Base-by-base conservation (phyloP, 768 basidiomycete genomes). In the Mycena vulgaris region DNA sequence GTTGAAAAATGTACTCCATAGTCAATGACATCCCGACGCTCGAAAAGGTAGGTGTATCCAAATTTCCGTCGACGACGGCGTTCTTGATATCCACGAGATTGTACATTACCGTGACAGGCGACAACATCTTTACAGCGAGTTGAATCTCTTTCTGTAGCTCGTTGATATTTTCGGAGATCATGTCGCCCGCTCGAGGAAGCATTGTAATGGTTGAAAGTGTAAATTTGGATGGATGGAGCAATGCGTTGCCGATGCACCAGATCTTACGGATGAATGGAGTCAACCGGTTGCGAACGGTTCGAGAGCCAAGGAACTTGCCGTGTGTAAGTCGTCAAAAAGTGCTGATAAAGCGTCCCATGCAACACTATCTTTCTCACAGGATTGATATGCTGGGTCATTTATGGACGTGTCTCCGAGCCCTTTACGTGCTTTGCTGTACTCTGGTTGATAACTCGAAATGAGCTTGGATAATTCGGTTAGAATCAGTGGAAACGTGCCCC, bases 181-280 rank as follows among this genome's bases (percentile, higher is more conserved):
- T n/a, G 25, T 60, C 49, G 28, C 48, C 66, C 10, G 66, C 51
- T 78, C 71, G 2, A 84, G 68, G 2, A 66, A 86, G 74, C 37
- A 82, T 80, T 3, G 82, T 83, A 25, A 86, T 75, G 1, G 80
- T 81, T 0, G 83, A 78, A 9, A 86, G 56, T 2, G 84, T 84
- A 33, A 83, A 81, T 25, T 74, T 75, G 0, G 76, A 66, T 4
- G 85, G 84, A 51, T 76, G 72, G 1, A 80, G 28, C 0, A 83
- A 55, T 0, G 80, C 80, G 28, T 75, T 74, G 6, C 78, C 30
- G 1, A 81, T 82, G 53, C 78, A 85, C 53, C 81, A 86, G 0
- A 83, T 60, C 84, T 85, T n/a, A n/a, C n/a, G n/a, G n/a, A n/a
- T n/a, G n/a, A n/a, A 3, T n/a, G 39, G 23, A 45, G 31, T 1